Conservation (phyloP, 768 basidiomycete genomes). For the Boletus huronensis region DNA sequence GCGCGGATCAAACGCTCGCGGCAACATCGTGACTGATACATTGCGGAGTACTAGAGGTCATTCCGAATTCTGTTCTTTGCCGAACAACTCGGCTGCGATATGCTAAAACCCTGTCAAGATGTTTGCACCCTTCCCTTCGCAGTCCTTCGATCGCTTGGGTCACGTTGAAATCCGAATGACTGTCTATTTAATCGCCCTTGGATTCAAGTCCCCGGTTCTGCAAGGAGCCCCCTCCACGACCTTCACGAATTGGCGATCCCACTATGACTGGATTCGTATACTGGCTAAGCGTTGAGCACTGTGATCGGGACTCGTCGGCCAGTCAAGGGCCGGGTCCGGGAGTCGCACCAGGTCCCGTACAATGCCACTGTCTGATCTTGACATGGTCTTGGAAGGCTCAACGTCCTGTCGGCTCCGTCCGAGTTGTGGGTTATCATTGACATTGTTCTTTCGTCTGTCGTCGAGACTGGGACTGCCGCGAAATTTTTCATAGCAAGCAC, state of each 20-base stretch:
- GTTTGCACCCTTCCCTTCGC: not conserved
- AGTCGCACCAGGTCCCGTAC: no score
- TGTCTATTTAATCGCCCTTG: constrained; percentile 20
- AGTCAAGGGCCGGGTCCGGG: no score
- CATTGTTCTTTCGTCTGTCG: no score
- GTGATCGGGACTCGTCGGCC: no score
- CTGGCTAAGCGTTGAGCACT: constrained; percentile 10
- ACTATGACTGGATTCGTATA: constrained; percentile 16
- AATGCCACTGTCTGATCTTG: no score
- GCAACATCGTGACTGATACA: not conserved
- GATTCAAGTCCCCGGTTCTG: not conserved
- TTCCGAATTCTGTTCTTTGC: no score
- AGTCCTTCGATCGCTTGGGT: constrained; percentile 5
- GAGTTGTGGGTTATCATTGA: no score
- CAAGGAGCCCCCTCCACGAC: constrained; percentile 7
- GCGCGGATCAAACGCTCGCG: no score
- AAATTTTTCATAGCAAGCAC: no score
- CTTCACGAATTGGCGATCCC: constrained; percentile 20
- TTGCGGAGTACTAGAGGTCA: not conserved
- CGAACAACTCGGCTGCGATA: constrained; percentile 2
- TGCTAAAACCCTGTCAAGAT: constrained; percentile 11
- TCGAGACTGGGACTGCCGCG: no score
- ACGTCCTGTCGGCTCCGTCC: no score
- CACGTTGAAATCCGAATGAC: constrained; percentile 2
- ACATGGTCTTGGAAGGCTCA: no score